phyloP scores from a whole-genome alignment of 2,329 filamentous ascomycete species.

The Pseudocercospora macadamiae region DNA sequence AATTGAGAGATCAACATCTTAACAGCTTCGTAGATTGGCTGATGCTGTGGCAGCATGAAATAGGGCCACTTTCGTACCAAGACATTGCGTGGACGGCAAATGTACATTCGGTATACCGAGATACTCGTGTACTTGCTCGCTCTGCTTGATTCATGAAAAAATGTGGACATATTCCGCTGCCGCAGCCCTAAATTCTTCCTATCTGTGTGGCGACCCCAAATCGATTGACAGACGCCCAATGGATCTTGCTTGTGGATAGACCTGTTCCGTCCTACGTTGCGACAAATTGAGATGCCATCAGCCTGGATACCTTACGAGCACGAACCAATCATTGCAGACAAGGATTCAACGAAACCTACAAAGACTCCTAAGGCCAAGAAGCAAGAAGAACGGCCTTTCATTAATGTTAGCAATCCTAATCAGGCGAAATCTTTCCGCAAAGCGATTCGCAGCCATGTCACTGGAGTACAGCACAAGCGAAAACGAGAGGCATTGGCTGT shows the following conservation, averaged over 20 bases:
- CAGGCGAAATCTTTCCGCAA: background rate
- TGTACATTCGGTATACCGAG: too few relatives aligned
- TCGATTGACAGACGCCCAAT: too few relatives aligned
- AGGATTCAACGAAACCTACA: background rate
- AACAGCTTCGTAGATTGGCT: background rate
- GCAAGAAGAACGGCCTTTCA: background rate
- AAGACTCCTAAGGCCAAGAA: background rate
- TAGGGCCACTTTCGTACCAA: background rate
- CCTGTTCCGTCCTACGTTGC: background rate
- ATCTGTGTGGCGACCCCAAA: too few relatives aligned
- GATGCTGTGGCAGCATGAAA: background rate
- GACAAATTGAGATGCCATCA: background rate
- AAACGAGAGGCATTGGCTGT: background rate
- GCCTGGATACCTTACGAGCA: background rate
- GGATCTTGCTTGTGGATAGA: background rate
- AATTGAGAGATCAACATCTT: background rate
- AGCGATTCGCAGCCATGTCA: conserved; percentile 6
- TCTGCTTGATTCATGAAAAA: too few relatives aligned
- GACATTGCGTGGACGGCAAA: background rate
- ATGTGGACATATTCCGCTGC: too few relatives aligned
- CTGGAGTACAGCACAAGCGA: conserved; percentile 2
- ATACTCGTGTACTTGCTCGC: too few relatives aligned
- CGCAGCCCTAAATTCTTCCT: too few relatives aligned
- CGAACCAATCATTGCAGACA: background rate
- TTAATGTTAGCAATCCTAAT: background rate